These are phyloP conservation scores for Kitagawia praeruptora DNA, from an alignment of 129 eudicot species.

Conservation along the genomic window DNA sequence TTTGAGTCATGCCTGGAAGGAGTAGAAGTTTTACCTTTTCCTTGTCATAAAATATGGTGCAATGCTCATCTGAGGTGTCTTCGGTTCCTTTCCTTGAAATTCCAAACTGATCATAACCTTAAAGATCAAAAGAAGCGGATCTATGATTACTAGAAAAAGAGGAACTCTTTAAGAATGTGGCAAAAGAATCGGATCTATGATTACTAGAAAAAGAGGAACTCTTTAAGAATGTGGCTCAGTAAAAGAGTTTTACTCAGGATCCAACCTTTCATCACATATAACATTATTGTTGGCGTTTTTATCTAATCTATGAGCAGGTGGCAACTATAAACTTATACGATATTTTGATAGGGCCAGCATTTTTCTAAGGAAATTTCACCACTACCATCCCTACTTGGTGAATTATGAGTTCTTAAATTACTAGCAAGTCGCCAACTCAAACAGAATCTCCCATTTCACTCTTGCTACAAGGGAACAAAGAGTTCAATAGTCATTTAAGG, in stretches of 20 bases:
- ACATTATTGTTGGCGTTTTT: neutral
- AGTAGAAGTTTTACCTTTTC: conserved; percentile 55
- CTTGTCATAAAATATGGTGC: conserved; percentile 89
- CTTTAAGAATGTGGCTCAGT: neutral
- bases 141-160: neutral
- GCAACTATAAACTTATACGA: neutral
- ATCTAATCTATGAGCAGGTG: neutral
- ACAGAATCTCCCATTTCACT: neutral
- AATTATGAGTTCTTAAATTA: neutral
- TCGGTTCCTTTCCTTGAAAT: conserved; percentile 93
- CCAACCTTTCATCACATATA: neutral
- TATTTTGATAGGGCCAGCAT: neutral
- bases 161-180: neutral
- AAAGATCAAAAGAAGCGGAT: conserved; percentile 12
- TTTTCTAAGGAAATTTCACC: neutral
- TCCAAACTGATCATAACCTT: conserved; percentile 83
- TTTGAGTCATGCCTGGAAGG: conserved; percentile 3
- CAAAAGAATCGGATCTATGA: conserved; percentile 6
- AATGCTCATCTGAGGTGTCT: conserved; percentile 78
- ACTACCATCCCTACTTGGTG: neutral
- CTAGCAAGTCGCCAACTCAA: neutral
- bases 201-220: neutral
- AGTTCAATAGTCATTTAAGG: neutral
- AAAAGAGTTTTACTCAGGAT: neutral
- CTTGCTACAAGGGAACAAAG: neutral